Conservation (phyloP, 495 filamentous ascomycete genomes). For the Neurospora intermedia region DNA sequence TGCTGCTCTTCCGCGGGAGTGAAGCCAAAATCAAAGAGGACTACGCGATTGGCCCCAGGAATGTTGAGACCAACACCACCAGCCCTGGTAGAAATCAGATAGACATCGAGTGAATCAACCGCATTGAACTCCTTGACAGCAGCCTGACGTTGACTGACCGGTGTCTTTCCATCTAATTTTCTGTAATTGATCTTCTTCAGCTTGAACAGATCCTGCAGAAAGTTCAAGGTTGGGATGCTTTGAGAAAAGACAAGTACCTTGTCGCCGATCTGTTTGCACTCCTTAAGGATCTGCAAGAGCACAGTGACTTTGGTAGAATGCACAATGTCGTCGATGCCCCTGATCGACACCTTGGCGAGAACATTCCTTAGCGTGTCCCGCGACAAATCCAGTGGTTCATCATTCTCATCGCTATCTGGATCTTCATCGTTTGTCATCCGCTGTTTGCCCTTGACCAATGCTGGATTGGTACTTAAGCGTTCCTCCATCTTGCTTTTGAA, state of each 20-base stretch:
- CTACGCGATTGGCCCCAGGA: constrained; percentile 70
- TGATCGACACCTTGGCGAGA: constrained; percentile 15
- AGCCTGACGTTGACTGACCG: constrained; percentile 43
- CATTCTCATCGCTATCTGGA: constrained; percentile 18
- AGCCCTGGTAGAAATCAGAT: constrained; percentile 73
- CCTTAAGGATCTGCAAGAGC: constrained; percentile 52
- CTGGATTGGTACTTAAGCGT: background rate
- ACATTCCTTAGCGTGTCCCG: constrained; percentile 23
- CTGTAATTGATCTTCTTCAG: constrained; percentile 30
- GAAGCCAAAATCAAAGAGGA: constrained; percentile 78
- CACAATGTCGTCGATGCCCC: constrained; percentile 21
- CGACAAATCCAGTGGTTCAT: constrained; percentile 13
- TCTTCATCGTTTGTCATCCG: constrained; percentile 1
- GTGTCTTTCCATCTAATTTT: constrained; percentile 57
- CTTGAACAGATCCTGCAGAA: constrained; percentile 47
- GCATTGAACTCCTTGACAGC: constrained; percentile 59
- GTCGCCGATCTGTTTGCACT: constrained; percentile 49
- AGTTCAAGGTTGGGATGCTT: constrained; percentile 56
- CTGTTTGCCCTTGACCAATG: background rate
- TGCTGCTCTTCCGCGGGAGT: constrained; percentile 79
- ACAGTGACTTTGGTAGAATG: constrained; percentile 58
- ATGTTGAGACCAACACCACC: constrained; percentile 81
- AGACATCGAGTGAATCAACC: constrained; percentile 34
- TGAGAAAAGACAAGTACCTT: constrained; percentile 76
- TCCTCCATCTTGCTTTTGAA: constrained; percentile 46